A percentile compares a stretch with the other conserved stretches of the same genome.
phyloP scores from a whole-genome alignment of 345 rosid genomes.

The Camelina neglecta region DNA sequence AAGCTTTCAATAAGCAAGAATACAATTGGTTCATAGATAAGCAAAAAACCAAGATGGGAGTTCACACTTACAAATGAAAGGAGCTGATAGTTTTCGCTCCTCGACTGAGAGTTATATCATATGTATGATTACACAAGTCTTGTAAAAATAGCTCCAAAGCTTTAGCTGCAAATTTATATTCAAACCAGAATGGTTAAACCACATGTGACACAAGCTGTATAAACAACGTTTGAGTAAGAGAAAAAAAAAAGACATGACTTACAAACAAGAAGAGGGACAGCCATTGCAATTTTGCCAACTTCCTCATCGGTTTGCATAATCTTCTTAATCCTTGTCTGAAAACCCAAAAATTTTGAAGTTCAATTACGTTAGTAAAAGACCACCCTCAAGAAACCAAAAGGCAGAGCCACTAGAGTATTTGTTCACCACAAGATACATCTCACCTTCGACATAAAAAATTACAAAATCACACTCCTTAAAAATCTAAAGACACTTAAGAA shows the following conservation, averaged over 20 bases:
- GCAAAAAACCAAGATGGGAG: constrained; percentile 7
- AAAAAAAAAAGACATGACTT: constrained; percentile 38
- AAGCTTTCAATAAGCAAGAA: constrained; percentile 16
- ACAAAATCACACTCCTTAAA: neutral
- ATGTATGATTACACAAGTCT: constrained; percentile 77
- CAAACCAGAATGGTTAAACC: constrained; percentile 9
- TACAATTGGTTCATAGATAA: neutral
- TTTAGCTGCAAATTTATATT: constrained; percentile 57
- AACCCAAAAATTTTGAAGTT: neutral
- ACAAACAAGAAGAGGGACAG: constrained; percentile 83
- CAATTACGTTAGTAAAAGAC: constrained; percentile 7
- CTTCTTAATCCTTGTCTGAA: constrained; percentile 73
- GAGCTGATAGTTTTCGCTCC: constrained; percentile 68
- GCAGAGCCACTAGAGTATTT: neutral
- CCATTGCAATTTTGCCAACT: constrained; percentile 81
- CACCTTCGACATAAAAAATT: neutral
- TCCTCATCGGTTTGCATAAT: constrained; percentile 88
- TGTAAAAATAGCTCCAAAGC: constrained; percentile 76
- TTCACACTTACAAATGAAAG: constrained; percentile 60
- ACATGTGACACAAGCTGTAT: neutral
- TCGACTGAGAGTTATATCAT: constrained; percentile 57
- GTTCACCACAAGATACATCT: constrained; percentile 20
- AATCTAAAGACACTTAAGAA: neutral
- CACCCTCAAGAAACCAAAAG: constrained; percentile 3
- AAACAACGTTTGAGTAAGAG: neutral